Conservation (phyloP, 148 eudicot species). For the Heliamphora exappendiculata region DNA sequence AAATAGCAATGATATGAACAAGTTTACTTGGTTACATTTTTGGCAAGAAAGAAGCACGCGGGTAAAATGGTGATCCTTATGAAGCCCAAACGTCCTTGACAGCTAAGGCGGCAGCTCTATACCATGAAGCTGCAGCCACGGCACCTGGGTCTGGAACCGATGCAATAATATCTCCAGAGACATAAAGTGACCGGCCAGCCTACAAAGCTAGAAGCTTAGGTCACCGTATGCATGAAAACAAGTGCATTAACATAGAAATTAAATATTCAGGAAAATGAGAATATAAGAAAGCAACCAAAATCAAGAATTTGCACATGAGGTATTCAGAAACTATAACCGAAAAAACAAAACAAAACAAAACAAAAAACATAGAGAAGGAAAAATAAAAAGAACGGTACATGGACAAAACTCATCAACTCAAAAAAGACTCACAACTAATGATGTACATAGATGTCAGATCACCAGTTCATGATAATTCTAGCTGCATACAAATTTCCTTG, state of each 20-base stretch:
- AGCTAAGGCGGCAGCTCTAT: conserved; percentile 76
- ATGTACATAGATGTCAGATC: background rate
- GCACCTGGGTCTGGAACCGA: conserved; percentile 96
- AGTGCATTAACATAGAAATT: background rate
- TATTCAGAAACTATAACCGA: too few species aligned
- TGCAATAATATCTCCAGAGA: conserved; percentile 59
- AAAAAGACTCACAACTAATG: background rate
- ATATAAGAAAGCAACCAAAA: background rate
- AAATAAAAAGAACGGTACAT: background rate
- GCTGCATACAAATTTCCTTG: background rate
- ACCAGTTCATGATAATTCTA: background rate
- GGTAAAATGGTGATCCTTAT: background rate
- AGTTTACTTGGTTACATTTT: conserved; percentile 7
- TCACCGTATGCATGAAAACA: background rate
- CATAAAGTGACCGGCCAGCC: conserved; percentile 92
- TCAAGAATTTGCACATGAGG: too few species aligned
- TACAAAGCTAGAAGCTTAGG: conserved; percentile 20
- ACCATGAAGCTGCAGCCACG: conserved; percentile 98
- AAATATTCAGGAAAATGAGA: background rate
- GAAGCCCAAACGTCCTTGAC: conserved; percentile 34
- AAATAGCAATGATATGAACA: background rate
- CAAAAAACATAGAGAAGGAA: background rate
- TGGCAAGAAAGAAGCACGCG: background rate
- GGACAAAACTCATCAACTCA: background rate
- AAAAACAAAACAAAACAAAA: background rate